A percentile compares a stretch with the other conserved stretches of the same genome.
These are phyloP conservation scores for Parafenestella ontariensis DNA, from an alignment of 2,329 filamentous ascomycete genomes.

Conservation along the genomic window DNA sequence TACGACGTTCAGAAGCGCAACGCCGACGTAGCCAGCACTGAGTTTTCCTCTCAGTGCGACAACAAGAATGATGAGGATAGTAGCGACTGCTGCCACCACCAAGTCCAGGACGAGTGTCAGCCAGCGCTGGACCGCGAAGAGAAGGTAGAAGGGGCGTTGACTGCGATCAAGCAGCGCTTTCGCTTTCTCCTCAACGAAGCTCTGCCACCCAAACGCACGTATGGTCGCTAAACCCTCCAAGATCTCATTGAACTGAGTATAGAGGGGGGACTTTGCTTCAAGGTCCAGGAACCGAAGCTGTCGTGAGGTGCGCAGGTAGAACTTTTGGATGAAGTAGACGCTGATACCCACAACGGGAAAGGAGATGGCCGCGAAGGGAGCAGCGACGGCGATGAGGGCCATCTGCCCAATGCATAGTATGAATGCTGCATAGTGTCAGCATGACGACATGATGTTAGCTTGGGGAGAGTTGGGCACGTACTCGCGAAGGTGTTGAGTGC, in stretches of 20 bases:
- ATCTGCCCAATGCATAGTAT: constrained; percentile 45
- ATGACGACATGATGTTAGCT: background rate
- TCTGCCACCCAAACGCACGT: constrained; percentile 60
- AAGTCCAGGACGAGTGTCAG: constrained; percentile 51
- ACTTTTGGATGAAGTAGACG: constrained; percentile 53
- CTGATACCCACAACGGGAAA: constrained; percentile 48
- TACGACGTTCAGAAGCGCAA: constrained; percentile 62
- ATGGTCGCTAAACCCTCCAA: constrained; percentile 58
- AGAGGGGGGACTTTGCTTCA: constrained; percentile 59
- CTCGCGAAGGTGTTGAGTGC: constrained; percentile 45
- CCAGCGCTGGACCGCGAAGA: constrained; percentile 57
- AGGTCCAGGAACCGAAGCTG: constrained; percentile 62
- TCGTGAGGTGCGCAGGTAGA: constrained; percentile 57
- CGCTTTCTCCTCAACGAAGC: constrained; percentile 48
- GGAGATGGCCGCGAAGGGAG: constrained; percentile 49
- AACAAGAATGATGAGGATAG: constrained; percentile 46
- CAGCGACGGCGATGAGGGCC: constrained; percentile 49
- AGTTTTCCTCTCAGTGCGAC: constrained; percentile 48
- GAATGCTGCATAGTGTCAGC: constrained; percentile 29
- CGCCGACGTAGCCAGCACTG: constrained; percentile 59
- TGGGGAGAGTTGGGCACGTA: constrained; percentile 10
- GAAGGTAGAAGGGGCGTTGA: constrained; percentile 55
- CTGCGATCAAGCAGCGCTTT: constrained; percentile 49
- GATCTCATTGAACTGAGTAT: constrained; percentile 61
- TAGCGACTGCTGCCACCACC: constrained; percentile 50